A percentile compares a stretch with the other conserved stretches of the same genome.
These are phyloP conservation scores for Podila epicladia DNA, from an alignment of 192 early-diverging fungal genomes.

Conservation along the genomic window DNA sequence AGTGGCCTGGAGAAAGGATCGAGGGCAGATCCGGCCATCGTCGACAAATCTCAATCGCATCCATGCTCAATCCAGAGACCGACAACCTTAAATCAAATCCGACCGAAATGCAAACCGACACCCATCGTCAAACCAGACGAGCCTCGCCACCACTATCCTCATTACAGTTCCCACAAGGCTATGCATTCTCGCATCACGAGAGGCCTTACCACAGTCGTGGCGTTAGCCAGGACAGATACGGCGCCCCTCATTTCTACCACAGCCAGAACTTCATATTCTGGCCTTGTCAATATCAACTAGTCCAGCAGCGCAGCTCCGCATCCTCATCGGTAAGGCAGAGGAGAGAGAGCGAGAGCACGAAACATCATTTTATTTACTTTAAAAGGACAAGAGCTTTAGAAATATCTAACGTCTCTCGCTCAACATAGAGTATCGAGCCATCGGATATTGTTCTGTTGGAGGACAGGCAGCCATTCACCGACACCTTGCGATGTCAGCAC, in stretches of 20 bases:
- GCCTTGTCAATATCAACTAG: conserved; percentile 31
- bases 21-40: conserved; percentile 26
- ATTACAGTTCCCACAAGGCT: background rate
- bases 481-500: background rate
- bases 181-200: background rate
- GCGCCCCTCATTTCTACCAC: conserved; percentile 11
- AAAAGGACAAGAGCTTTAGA: background rate
- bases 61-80: conserved; percentile 35
- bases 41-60: conserved; percentile 40
- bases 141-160: background rate
- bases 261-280: conserved; percentile 26
- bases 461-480: background rate
- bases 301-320: conserved; percentile 8
- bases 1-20: background rate
- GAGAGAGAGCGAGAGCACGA: background rate
- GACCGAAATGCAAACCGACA: background rate
- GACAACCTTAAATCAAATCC: background rate
- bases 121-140: too few species aligned
- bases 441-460: background rate
- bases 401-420: background rate
- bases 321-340: too few species aligned
- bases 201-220: background rate
- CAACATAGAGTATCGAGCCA: background rate
- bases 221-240: conserved; percentile 4
- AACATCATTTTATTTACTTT: background rate